phyloP scores from a whole-genome alignment of 768 basidiomycete species.

The Amanita muscaria region DNA sequence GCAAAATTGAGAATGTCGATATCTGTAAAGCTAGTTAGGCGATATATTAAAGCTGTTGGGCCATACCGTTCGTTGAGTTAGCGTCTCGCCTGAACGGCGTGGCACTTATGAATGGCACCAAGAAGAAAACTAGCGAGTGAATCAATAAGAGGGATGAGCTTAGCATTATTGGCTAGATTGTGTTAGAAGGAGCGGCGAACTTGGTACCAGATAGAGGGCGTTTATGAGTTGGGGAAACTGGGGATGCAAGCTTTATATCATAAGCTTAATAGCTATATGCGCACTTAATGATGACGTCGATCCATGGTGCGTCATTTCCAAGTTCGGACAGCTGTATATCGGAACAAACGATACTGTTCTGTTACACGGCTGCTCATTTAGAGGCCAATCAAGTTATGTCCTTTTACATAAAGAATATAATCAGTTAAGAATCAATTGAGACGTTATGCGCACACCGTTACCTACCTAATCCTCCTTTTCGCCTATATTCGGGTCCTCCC shows the following conservation, averaged over 20 bases:
- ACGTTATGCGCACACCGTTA: too few relatives aligned
- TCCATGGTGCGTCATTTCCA: too few relatives aligned
- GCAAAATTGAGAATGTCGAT: conserved; percentile 35
- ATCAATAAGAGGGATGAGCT: not conserved
- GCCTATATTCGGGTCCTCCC: too few relatives aligned
- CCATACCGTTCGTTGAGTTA: not conserved
- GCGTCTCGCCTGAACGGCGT: conserved; percentile 1
- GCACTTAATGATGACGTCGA: not conserved
- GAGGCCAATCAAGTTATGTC: too few relatives aligned
- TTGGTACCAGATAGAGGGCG: not conserved
- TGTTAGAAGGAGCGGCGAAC: not conserved
- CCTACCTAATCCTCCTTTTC: too few relatives aligned
- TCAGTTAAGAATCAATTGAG: too few relatives aligned
- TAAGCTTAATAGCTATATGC: not conserved
- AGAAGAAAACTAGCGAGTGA: not conserved
- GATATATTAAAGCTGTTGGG: not conserved
- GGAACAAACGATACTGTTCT: too few relatives aligned
- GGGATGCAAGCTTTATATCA: not conserved
- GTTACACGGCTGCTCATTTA: too few relatives aligned
- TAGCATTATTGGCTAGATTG: not conserved
- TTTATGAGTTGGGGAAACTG: too few relatives aligned
- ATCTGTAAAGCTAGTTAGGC: conserved; percentile 13
- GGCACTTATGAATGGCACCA: not conserved
- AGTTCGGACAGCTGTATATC: too few relatives aligned
- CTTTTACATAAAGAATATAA: too few relatives aligned